These are phyloP conservation scores for Pichia nanzhaoensis DNA, from an alignment of 805 yeast genomes.

Conservation along the genomic window DNA sequence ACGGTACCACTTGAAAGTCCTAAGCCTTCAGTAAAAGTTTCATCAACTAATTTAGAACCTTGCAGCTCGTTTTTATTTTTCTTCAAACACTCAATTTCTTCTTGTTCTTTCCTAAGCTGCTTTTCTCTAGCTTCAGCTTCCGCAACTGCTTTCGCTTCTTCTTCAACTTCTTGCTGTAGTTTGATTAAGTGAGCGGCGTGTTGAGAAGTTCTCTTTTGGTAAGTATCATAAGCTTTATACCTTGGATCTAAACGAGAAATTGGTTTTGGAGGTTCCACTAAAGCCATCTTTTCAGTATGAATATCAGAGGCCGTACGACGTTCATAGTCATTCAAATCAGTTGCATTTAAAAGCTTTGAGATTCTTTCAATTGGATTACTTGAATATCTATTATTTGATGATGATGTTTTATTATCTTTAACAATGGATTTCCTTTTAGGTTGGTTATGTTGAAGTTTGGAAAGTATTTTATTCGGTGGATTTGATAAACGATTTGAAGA, in stretches of 20 bases:
- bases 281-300: conserved; percentile 25
- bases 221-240: conserved; percentile 43
- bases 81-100: conserved; percentile 8
- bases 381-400: conserved; percentile 20
- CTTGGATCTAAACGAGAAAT: conserved; percentile 53
- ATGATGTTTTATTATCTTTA: conserved; percentile 2
- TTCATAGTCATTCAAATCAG: conserved; percentile 39
- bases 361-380: conserved; percentile 29
- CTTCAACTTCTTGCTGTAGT: conserved; percentile 23
- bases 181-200: conserved; percentile 32
- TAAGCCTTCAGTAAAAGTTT: conserved; percentile 4
- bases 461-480: neutral
- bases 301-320: conserved; percentile 38
- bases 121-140: conserved; percentile 10
- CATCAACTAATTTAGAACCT: conserved; percentile 10
- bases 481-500: conserved; percentile 11
- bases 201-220: conserved; percentile 37
- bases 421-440: conserved; percentile 1
- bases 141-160: conserved; percentile 15
- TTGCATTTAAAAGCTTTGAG: conserved; percentile 36
- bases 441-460: neutral
- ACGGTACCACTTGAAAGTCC: conserved; percentile 15
- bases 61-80: neutral
- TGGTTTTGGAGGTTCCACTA: conserved; percentile 44
- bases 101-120: conserved; percentile 10